Evolutionary conservation across 2,329 filamentous ascomycete genomes (phyloP).

Genomic region (Venturia aucupariae): DNA sequence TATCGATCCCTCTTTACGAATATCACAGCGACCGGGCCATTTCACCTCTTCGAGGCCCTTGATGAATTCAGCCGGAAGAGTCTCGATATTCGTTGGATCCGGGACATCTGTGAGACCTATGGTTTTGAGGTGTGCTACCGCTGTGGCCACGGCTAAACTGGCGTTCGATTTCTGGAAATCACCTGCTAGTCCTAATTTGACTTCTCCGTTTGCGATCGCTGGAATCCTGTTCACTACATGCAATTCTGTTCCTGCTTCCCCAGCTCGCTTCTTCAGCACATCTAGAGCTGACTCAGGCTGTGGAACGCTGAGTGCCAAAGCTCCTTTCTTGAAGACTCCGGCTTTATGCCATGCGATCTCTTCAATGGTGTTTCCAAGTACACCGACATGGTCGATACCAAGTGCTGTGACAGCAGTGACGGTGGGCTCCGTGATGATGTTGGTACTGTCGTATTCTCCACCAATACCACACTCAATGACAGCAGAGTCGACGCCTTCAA

Average conservation of each 20-base stretch:
- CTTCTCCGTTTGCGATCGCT: conserved; percentile 31
- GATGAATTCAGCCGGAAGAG: conserved; percentile 52
- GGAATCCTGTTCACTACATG: conserved; percentile 42
- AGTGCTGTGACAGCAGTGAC: conserved; percentile 69
- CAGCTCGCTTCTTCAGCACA: conserved; percentile 47
- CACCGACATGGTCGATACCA: conserved; percentile 74
- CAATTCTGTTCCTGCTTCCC: conserved; percentile 40
- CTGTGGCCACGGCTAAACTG: conserved; percentile 50
- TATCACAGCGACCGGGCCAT: conserved; percentile 71
- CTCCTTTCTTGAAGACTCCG: conserved; percentile 67
- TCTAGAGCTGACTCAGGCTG: conserved; percentile 46
- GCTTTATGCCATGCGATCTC: conserved; percentile 90
- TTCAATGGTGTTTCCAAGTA: conserved; percentile 70
- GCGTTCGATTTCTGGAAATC: conserved; percentile 57
- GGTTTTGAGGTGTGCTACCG: conserved; percentile 46
- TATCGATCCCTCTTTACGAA: conserved; percentile 42
- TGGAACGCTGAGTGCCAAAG: conserved; percentile 53
- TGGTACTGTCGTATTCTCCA: conserved; percentile 87
- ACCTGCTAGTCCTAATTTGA: conserved; percentile 50
- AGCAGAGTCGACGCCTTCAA: conserved; percentile 65
- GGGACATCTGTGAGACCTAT: conserved; percentile 35
- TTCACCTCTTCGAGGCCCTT: conserved; percentile 57
- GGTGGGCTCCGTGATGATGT: conserved; percentile 63
- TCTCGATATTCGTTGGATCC: conserved; percentile 28
- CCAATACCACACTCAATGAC: conserved; percentile 92